phyloP scores from a whole-genome alignment of 2,329 filamentous ascomycete species.

The Macrophomina pseudophaseolina region DNA sequence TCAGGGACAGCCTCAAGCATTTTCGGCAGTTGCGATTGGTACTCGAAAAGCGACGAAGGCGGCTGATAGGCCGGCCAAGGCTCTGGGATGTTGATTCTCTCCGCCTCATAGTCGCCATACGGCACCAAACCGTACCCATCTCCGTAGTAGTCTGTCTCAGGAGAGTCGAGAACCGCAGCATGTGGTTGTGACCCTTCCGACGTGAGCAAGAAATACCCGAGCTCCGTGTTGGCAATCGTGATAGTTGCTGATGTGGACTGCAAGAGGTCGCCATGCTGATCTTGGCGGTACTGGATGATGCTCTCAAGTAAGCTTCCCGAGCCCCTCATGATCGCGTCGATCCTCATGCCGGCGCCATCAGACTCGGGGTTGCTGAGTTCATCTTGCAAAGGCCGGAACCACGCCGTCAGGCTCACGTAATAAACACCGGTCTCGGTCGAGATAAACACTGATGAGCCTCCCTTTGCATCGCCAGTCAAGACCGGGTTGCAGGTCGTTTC shows the following conservation, averaged over 20 bases:
- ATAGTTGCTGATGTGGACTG: constrained; percentile 49
- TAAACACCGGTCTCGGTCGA: constrained; percentile 60
- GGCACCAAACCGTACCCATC: constrained; percentile 49
- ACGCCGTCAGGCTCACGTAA: constrained; percentile 61
- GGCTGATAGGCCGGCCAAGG: constrained; percentile 71
- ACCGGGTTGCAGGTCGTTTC: constrained; percentile 52
- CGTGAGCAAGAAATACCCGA: constrained; percentile 64
- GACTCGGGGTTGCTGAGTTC: constrained; percentile 59
- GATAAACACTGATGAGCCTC: constrained; percentile 64
- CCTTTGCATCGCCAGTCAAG: constrained; percentile 61
- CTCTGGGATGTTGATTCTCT: constrained; percentile 40
- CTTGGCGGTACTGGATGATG: constrained; percentile 43
- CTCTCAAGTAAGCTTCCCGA: constrained; percentile 55
- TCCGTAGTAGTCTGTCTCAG: constrained; percentile 40
- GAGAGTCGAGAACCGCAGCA: constrained; percentile 58
- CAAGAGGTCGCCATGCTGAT: constrained; percentile 38
- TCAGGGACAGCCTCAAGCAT: constrained; percentile 65
- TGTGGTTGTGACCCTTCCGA: constrained; percentile 54
- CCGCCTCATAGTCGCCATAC: constrained; percentile 53
- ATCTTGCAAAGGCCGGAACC: constrained; percentile 61
- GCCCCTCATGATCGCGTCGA: constrained; percentile 61
- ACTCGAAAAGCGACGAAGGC: constrained; percentile 62
- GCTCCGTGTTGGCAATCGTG: constrained; percentile 61
- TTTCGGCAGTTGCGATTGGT: constrained; percentile 60
- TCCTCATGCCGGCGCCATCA: constrained; percentile 60